phyloP scores from a whole-genome alignment of 1,139 yeast species.

The Taphrina confusa region DNA sequence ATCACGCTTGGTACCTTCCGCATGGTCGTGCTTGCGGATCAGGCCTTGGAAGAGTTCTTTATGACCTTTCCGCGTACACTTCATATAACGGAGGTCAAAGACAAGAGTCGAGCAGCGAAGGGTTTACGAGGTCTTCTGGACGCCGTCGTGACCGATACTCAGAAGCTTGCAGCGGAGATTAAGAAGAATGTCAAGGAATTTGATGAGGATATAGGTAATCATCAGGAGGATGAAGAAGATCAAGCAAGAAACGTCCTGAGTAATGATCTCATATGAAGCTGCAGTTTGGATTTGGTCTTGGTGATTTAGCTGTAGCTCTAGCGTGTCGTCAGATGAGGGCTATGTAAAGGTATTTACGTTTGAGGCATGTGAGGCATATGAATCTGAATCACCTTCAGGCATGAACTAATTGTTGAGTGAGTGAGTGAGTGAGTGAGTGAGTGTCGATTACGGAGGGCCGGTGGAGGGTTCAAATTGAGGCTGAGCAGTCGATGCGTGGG shows the following conservation, averaged over 20 bases:
- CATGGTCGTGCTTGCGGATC: conserved; percentile 93
- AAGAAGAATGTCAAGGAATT: conserved; percentile 27
- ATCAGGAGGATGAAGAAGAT: conserved; percentile 8
- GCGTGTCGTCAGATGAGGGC: too few species aligned
- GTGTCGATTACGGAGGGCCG: too few species aligned
- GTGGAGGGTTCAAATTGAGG: too few species aligned
- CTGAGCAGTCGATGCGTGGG: too few species aligned
- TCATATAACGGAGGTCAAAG: conserved; percentile 61
- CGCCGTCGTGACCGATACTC: conserved; percentile 86
- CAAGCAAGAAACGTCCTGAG: conserved; percentile 11
- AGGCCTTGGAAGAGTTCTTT: conserved; percentile 83
- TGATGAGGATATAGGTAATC: conserved; percentile 21
- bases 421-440: too few species aligned
- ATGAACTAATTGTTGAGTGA: too few species aligned
- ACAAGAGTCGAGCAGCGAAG: conserved; percentile 47
- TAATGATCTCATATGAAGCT: neutral
- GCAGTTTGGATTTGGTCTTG: neutral
- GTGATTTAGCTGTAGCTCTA: too few species aligned
- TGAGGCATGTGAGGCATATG: too few species aligned
- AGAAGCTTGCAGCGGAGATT: conserved; percentile 64
- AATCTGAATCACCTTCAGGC: too few species aligned
- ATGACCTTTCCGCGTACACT: conserved; percentile 66
- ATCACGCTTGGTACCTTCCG: conserved; percentile 86
- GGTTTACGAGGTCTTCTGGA: conserved; percentile 88
- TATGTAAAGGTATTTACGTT: too few species aligned